These are phyloP conservation scores for Wickerhamiella galacta DNA, from an alignment of 805 yeast genomes.

Conservation along the genomic window DNA sequence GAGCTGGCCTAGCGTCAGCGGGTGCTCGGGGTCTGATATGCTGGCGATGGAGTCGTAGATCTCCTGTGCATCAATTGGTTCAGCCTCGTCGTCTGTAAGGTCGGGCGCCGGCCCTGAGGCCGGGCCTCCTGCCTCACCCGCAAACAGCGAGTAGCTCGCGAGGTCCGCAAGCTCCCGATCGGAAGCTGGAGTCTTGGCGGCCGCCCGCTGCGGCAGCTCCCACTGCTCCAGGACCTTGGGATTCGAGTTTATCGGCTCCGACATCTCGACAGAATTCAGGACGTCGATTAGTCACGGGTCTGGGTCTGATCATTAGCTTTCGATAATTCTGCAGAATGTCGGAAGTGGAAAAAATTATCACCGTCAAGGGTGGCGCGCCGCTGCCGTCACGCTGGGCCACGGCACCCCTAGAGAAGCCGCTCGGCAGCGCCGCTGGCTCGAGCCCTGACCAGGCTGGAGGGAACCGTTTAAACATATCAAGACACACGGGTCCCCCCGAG, in stretches of 20 bases:
- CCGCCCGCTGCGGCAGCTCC: constrained; percentile 54
- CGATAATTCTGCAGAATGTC: too few species aligned
- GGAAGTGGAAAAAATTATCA: too few species aligned
- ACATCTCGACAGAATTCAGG: too few species aligned
- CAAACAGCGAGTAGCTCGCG: constrained; percentile 13
- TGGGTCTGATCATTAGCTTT: too few species aligned
- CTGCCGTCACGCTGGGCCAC: too few species aligned
- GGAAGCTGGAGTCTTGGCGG: constrained; percentile 1
- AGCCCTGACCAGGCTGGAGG: too few species aligned
- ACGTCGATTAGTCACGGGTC: too few species aligned
- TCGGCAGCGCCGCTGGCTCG: too few species aligned
- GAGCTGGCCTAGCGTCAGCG: constrained; percentile 80
- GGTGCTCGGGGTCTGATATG: constrained; percentile 95
- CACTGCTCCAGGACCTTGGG: constrained; percentile 69
- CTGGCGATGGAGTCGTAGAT: constrained; percentile 71
- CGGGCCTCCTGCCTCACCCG: constrained; percentile 12
- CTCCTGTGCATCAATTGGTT: constrained; percentile 75
- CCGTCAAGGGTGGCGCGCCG: too few species aligned
- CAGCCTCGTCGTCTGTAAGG: constrained; percentile 21
- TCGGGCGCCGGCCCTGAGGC: constrained; percentile 6
- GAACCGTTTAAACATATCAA: too few species aligned
- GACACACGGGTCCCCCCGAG: too few species aligned
- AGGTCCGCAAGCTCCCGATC: constrained; percentile 10
- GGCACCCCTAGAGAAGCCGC: too few species aligned
- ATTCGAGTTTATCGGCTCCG: constrained; percentile 80